Evolutionary conservation across 768 basidiomycete species (phyloP), one percentile per base, ranked within the genome.

Genomic region (Strobilomyces dryophilus): DNA sequence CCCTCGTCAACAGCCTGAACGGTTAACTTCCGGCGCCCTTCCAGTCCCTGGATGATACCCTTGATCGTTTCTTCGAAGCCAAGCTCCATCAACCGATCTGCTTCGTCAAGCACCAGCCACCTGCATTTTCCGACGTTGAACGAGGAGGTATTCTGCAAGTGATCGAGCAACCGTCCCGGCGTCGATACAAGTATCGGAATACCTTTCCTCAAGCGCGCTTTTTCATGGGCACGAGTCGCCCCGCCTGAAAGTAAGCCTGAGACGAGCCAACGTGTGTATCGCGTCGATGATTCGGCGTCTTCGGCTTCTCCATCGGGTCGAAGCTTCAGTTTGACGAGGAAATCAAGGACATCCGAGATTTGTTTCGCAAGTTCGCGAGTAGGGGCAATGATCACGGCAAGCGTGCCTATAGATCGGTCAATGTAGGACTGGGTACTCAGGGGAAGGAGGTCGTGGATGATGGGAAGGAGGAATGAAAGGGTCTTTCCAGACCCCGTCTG

Each of bases 401-500:
- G 78, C 2, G 95, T 98, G 26, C 95, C 95, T 63, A 98, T 90
- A 0, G 89, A 90, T 35, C 95, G 83, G 69, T 95, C 93, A 60
- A 98, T 95, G 64, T 90, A 95, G 5, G 92, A 94, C n/a, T 85
- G 78, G 12, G 85, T 82, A 51, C 91, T 89, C 46, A 98, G 78
- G 1, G 93, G 92, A 34, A 98, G 80, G 49, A 98, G 86, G 68
- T 95, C 93, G 57, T 98, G 92, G 41, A 98, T 81, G 68, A 98
- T 92, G 26, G 95, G 95, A 11, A 98, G 82, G 21, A 98, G 81
- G 74, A 90, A 98, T 4, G 94, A 82, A 21, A 98, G 74, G 0
- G 95, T 98, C 73, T 98, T 98, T 65, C 95, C 95, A 0, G 95
- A 98, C 51, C 95, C 95, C 9, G 95, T 98, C 67, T 98, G 94